Base-by-base conservation (phyloP, 352 stramenopile species). In the Phytopythium mirpurense region DNA sequence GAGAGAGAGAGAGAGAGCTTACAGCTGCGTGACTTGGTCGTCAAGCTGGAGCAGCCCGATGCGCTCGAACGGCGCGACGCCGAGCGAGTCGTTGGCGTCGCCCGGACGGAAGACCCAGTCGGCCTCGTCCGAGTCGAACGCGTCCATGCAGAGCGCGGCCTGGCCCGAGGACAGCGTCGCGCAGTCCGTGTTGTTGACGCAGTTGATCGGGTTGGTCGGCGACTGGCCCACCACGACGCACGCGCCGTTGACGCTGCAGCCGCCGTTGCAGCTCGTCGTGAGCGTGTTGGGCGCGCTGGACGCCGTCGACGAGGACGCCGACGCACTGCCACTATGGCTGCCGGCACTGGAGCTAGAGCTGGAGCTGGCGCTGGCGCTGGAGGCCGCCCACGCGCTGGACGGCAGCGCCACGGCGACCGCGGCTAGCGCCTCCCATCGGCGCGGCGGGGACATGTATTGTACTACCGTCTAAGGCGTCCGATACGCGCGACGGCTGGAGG, bases 231-330 rank as follows among this genome's bases (percentile, higher is more conserved):
- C 65, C 31, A 90, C 59, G 19, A 88, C 75, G 49, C 80, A 90
- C 10, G 75, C 70, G n/a, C 68, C 59, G 63, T 77, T 78, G 42
- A 55, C 62, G 59, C 69, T 72, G 54, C 80, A 90, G 38, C 67
- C 77, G 45, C 80, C 80, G 50, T 82, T 87, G 62, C 80, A 90
- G 55, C 74, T 87, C 43, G 80, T 90, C 35, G 77, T 88, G 40
- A 90, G 62, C 46, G 77, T 88, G 63, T 88, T 90, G 55, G 83
- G 72, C 36, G 57, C 38, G 36, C 50, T 51, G 19, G n/a, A 23
- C 10, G 29, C 21, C 43, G 47, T 31, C 47, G 14, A 24, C 35
- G 48, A 29, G 56, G 35, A 32, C 24, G 41, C 21, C 1, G 41
- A 21, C 23, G 21, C 23, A 12, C 11, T 1, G 12, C 5, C 12